Percentiles rank a stretch among this genome's conserved stretches.
These are phyloP conservation scores for Entomortierella lignicola DNA, from an alignment of 192 early-diverging fungal species.

Conservation along the genomic window DNA sequence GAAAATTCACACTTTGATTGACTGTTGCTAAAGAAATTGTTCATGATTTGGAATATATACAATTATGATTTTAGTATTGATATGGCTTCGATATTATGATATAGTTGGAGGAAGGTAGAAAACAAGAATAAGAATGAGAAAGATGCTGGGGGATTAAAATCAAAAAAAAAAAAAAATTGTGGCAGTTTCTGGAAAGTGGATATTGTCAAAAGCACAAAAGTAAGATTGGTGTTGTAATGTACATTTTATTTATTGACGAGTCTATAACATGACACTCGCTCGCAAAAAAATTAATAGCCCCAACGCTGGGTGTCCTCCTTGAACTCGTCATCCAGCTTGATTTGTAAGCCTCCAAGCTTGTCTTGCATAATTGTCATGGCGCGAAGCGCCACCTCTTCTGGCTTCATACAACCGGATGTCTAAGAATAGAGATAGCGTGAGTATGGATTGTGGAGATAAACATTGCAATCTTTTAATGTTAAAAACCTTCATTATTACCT, in stretches of 20 bases:
- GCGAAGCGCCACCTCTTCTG: slow-evolving; percentile 76
- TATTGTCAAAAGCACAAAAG: no score
- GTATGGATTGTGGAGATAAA: not conserved
- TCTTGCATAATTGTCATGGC: slow-evolving; percentile 79
- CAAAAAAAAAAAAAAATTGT: no score
- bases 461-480: not conserved
- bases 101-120: no score
- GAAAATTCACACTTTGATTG: no score
- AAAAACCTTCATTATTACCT: slow-evolving; percentile 56
- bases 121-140: no score
- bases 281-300: slow-evolving; percentile 26
- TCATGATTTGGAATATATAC: no score
- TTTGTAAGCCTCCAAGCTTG: slow-evolving; percentile 77
- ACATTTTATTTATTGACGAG: slow-evolving; percentile 10
- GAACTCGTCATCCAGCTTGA: slow-evolving; percentile 56
- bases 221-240: slow-evolving; percentile 10
- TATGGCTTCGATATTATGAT: no score
- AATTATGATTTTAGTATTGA: no score
- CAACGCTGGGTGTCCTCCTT: slow-evolving; percentile 51
- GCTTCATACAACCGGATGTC: slow-evolving; percentile 81
- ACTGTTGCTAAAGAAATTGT: no score
- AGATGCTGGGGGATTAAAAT: no score
- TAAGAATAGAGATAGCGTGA: slow-evolving; percentile 11
- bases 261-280: not conserved
- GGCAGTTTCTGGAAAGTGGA: no score